Base-by-base conservation (phyloP, 176 grass and related monocot species). In the Oryza officinalis region DNA sequence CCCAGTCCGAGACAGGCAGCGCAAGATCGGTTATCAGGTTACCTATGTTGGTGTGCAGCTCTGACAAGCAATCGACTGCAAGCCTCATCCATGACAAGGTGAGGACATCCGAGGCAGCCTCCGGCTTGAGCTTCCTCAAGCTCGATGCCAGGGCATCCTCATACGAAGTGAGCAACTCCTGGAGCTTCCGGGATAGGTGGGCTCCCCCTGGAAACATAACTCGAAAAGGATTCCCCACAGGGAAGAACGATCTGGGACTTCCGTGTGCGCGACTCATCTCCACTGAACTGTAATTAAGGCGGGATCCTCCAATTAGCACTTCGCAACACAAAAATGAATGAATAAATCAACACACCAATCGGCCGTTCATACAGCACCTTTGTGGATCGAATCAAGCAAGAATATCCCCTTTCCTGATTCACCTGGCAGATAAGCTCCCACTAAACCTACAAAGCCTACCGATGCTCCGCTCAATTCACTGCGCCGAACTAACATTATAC, bases 1-100 rank as follows among this genome's bases (percentile, higher is more conserved):
- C 93, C 93, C 96, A 98, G 2, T 98, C 96, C 0, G 87, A 96
- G 64, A 92, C 81, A 44, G 93, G 96, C 70, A 98, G 77, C 67
- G 93, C 86, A 1, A 98, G 89, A 46, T 96, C 89, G 4, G 85
- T 88, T 67, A 96, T 92, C 61, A 98, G 89, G 68, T 76, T 84
- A 9, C 30, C 79, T 67, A 98, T 87, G 43, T 79, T 78, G 13
- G 67, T 70, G 30, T 98, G 93, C 23, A 85, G 70, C 45, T 90
- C 87, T 7, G 65, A 88, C 54, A 96, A 83, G 65, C 83, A 75
- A 23, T 89, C 83, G 60, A 98, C 69, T 0, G 93, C 91, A 12
- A 83, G 85, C 67, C 30, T 89, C 89, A 94, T 94, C 93, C 93
- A 96, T 43, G 80, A 73, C 64, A 96, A 78, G 38, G 87, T 89